These are phyloP conservation scores for Ustilago vetiveriae DNA, from an alignment of 1,284 basidiomycete species.

Conservation along the genomic window DNA sequence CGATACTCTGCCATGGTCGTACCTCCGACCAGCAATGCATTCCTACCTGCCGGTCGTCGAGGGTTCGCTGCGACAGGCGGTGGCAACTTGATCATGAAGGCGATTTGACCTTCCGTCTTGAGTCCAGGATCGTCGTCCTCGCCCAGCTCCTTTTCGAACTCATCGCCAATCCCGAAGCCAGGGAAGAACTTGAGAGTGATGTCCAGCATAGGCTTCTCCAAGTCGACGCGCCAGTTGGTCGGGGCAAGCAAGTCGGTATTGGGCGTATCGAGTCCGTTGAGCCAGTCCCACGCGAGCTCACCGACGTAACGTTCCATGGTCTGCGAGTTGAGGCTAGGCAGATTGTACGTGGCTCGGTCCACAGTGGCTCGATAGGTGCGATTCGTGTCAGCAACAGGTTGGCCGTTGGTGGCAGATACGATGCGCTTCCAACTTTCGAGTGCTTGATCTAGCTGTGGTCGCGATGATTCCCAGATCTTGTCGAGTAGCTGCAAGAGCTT, in stretches of 20 bases:
- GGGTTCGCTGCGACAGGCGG: conserved; percentile 2
- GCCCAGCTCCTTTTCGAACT: conserved; percentile 40
- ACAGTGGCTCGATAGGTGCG: conserved; percentile 50
- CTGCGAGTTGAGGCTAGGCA: conserved; percentile 57
- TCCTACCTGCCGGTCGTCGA: conserved; percentile 26
- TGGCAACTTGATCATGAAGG: conserved; percentile 39
- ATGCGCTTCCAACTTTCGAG: conserved; percentile 32
- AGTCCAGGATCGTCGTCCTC: conserved; percentile 19
- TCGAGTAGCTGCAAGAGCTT: conserved; percentile 37
- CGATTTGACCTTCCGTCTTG: conserved; percentile 30
- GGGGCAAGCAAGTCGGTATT: conserved; percentile 3
- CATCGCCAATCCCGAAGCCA: conserved; percentile 46
- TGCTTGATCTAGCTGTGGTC: conserved; percentile 19
- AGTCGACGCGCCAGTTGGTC: conserved; percentile 32
- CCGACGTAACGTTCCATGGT: conserved; percentile 52
- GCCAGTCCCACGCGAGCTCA: conserved; percentile 45
- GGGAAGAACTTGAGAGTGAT: conserved; percentile 48
- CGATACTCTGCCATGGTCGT: conserved; percentile 49
- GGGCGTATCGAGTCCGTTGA: conserved; percentile 28
- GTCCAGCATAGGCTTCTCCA: conserved; percentile 42
- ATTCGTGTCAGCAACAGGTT: neutral
- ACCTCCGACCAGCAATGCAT: conserved; percentile 38
- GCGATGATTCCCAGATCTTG: conserved; percentile 33
- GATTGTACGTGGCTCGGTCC: conserved; percentile 60
- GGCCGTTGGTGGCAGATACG: conserved; percentile 9